Percentiles rank a stretch among this genome's conserved stretches.
Evolutionary conservation across 23 red algal genomes (phyloP).

Genomic region (Gracilaria domingensis): DNA sequence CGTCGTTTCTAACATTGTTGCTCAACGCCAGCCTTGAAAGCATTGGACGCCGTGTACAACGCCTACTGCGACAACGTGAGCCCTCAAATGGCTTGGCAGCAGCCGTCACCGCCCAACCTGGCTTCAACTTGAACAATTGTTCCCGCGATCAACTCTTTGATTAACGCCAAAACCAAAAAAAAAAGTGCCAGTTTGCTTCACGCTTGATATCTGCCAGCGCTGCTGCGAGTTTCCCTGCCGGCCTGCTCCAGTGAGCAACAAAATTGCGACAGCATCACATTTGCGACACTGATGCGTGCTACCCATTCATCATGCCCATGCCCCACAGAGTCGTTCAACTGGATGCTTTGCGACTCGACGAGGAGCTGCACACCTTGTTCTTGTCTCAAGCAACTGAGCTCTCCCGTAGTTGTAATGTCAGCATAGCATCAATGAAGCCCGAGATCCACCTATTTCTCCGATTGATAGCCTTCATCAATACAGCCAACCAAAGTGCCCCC

Average conservation of each 20-base stretch:
- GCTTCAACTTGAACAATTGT: no score
- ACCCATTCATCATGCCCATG: background rate
- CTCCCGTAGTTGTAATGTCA: background rate
- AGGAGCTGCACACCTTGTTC: constrained; percentile 36
- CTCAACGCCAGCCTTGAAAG: background rate
- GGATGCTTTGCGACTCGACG: constrained; percentile 61
- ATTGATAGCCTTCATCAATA: constrained; percentile 38
- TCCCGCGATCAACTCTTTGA: no score
- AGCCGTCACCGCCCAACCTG: background rate
- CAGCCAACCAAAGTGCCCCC: constrained; percentile 9
- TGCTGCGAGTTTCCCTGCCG: no score
- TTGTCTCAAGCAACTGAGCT: constrained; percentile 4
- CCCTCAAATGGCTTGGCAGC: background rate
- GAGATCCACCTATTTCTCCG: constrained; percentile 38
- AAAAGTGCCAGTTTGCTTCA: background rate
- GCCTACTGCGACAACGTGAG: constrained; percentile 2
- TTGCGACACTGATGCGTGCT: background rate
- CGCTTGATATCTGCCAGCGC: no score
- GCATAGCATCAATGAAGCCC: constrained; percentile 2
- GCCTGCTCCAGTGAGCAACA: no score
- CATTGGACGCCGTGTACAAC: background rate
- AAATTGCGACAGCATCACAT: no score
- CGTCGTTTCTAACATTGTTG: background rate
- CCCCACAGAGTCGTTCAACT: constrained; percentile 53
- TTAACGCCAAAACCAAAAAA: background rate